A percentile compares a stretch with the other conserved stretches of the same genome.
phyloP scores from a whole-genome alignment of 768 basidiomycete genomes.

The Lentinula raphanica region DNA sequence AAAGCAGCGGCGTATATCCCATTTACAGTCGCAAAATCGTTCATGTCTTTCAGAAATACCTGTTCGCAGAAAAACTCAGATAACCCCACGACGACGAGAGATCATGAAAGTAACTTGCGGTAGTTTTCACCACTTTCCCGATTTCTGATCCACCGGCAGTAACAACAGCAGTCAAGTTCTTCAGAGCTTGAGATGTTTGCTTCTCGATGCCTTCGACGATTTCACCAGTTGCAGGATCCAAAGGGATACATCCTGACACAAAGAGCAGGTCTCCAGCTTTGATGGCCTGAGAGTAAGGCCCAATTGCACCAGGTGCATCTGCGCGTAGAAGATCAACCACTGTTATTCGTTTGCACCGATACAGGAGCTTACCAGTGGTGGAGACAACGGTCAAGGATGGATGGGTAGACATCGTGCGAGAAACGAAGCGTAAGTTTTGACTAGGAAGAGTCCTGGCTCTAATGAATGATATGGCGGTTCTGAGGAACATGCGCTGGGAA shows the following conservation, averaged over 20 bases:
- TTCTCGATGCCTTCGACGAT: conserved; percentile 72
- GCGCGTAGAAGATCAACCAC: conserved; percentile 7
- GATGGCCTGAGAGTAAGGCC: conserved; percentile 87
- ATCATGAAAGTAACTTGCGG: conserved; percentile 45
- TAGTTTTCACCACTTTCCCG: conserved; percentile 85
- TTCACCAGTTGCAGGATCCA: conserved; percentile 67
- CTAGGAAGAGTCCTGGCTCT: not conserved
- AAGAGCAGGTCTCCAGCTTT: conserved; percentile 83
- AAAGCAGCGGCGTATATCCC: conserved; percentile 79
- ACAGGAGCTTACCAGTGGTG: conserved; percentile 31
- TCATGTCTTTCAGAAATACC: conserved; percentile 92
- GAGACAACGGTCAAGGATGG: conserved; percentile 34
- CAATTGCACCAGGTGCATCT: conserved; percentile 78
- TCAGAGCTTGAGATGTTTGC: conserved; percentile 79
- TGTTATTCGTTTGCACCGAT: not conserved
- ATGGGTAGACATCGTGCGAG: conserved; percentile 25
- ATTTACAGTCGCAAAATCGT: conserved; percentile 84
- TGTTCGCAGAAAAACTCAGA: conserved; percentile 19
- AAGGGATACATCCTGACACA: conserved; percentile 82
- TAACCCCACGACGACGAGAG: not conserved
- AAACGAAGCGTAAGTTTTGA: not conserved
- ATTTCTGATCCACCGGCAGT: conserved; percentile 76
- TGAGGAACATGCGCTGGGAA: not conserved
- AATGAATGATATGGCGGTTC: not conserved
- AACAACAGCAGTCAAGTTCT: conserved; percentile 80